Percentiles rank a stretch among this genome's conserved stretches.
These are phyloP conservation scores for Fonsecaea monophora DNA, from an alignment of 2,329 filamentous ascomycete genomes.

Conservation along the genomic window DNA sequence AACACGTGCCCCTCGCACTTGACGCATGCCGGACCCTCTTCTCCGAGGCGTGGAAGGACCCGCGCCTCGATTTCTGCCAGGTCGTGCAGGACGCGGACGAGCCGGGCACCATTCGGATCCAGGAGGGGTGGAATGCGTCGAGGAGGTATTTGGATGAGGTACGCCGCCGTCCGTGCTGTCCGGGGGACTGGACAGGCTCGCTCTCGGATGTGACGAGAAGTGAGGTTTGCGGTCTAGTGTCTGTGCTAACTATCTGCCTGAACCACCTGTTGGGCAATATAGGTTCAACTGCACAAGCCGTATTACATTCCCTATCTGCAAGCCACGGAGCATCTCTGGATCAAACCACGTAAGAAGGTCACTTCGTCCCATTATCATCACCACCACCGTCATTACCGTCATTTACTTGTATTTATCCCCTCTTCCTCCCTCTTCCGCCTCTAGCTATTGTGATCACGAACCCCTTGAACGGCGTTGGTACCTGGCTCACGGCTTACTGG, in stretches of 20 bases:
- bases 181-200: too few relatives aligned
- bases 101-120: slow-evolving; percentile 6
- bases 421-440: too few relatives aligned
- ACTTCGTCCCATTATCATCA: too few relatives aligned
- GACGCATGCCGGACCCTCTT: slow-evolving; percentile 8
- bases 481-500: too few relatives aligned
- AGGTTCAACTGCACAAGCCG: slow-evolving; percentile 11
- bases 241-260: too few relatives aligned
- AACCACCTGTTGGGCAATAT: background rate
- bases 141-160: slow-evolving; percentile 13
- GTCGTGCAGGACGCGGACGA: slow-evolving; percentile 5
- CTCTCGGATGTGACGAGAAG: background rate
- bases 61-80: slow-evolving; percentile 11
- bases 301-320: slow-evolving; percentile 11
- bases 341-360: background rate
- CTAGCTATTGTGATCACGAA: too few relatives aligned
- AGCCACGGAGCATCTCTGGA: slow-evolving; percentile 10
- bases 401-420: too few relatives aligned
- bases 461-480: too few relatives aligned
- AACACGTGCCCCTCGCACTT: slow-evolving; percentile 1
- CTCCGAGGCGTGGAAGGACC: slow-evolving; percentile 8
- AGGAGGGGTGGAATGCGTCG: slow-evolving; percentile 12
- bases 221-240: background rate
- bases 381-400: background rate
- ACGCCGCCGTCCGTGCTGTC: background rate